Percentiles rank a stretch among this genome's conserved stretches.
phyloP scores from a whole-genome alignment of 306 rosid genomes.

The Carpinus viminea region DNA sequence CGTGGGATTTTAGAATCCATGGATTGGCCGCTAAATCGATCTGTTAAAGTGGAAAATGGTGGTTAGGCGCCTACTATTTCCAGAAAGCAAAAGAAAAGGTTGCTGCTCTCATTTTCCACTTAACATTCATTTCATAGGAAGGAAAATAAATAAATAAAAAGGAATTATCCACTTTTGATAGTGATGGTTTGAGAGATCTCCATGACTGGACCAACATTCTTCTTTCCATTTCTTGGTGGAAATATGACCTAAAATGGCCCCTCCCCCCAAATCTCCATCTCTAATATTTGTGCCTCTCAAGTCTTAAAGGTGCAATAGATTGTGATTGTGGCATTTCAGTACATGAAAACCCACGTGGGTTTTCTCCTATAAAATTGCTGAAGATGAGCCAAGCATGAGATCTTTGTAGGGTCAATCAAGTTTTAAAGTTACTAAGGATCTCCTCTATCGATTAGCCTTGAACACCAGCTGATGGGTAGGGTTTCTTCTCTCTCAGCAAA shows the following conservation, averaged over 20 bases:
- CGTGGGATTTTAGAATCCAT: background rate
- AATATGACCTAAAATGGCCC: constrained; percentile 19
- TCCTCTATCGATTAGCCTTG: too few relatives aligned
- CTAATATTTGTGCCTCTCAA: background rate
- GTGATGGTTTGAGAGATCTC: constrained; percentile 9
- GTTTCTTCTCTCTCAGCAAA: too few relatives aligned
- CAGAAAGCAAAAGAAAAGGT: background rate
- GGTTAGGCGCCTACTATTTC: constrained; percentile 32
- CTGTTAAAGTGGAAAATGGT: background rate
- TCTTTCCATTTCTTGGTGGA: constrained; percentile 7
- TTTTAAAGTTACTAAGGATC: background rate
- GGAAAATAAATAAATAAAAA: background rate
- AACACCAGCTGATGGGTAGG: too few relatives aligned
- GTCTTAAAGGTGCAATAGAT: background rate
- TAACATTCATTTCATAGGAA: constrained; percentile 13
- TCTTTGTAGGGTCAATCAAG: background rate
- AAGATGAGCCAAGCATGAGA: background rate
- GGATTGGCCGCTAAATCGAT: background rate
- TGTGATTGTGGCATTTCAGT: background rate
- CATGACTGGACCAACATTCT: constrained; percentile 5
- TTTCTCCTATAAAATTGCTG: background rate
- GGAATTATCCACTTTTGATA: constrained; percentile 19
- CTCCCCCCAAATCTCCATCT: background rate
- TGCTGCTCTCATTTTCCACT: constrained; percentile 1
- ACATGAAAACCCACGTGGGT: background rate